Conservation (phyloP, 176 grass and related monocot genomes). For the Chloris gayana region DNA sequence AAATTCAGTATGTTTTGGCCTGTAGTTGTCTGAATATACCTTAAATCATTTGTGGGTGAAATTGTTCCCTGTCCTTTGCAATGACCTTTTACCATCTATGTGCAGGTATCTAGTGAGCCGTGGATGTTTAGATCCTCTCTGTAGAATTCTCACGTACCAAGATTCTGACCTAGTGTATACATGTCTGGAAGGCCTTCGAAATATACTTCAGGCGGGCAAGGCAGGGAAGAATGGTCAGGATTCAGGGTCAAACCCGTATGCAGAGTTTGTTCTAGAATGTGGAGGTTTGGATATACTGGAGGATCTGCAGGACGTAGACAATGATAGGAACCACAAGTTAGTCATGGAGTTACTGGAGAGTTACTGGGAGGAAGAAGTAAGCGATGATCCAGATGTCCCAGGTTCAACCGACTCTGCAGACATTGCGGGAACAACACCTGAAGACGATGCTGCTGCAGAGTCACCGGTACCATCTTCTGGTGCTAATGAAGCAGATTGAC, state of each 20-base stretch:
- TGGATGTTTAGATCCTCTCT: conserved; percentile 69
- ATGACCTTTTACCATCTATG: background rate
- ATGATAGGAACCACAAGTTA: conserved; percentile 50
- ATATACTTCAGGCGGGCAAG: conserved; percentile 66
- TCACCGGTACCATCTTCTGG: background rate
- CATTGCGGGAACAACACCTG: background rate
- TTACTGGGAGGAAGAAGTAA: conserved; percentile 80
- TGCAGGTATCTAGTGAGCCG: conserved; percentile 70
- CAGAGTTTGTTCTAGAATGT: conserved; percentile 69
- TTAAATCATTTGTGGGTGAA: background rate
- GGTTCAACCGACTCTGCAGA: conserved; percentile 29
- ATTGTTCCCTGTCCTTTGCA: background rate
- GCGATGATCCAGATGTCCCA: conserved; percentile 25
- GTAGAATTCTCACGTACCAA: conserved; percentile 54
- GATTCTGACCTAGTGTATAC: conserved; percentile 54
- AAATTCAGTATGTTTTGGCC: conserved; percentile 58
- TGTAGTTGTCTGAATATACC: background rate
- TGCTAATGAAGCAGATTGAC: conserved; percentile 1
- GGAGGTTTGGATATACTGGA: conserved; percentile 74
- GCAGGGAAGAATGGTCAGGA: conserved; percentile 47
- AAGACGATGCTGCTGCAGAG: background rate
- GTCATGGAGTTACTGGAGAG: conserved; percentile 68
- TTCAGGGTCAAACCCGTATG: conserved; percentile 50
- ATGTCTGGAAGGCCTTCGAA: conserved; percentile 73
- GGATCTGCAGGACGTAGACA: conserved; percentile 58